Conservation (phyloP, 306 rosid genomes). For the Albizia julibrissin region DNA sequence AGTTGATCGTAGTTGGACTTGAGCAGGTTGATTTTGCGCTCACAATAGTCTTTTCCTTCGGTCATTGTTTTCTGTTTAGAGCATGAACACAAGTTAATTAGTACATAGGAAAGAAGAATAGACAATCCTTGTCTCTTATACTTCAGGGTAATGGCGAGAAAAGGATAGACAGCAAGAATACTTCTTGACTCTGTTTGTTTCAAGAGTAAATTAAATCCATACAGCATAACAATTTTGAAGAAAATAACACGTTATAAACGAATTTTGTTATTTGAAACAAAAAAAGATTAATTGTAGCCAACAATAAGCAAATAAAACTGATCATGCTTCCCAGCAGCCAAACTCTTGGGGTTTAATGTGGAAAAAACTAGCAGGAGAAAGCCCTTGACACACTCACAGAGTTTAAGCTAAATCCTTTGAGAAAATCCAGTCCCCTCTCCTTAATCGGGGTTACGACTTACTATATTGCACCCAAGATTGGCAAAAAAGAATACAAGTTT, state of each 20-base stretch:
- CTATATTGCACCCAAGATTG: background rate
- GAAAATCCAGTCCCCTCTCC: background rate
- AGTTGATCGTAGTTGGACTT: constrained; percentile 94
- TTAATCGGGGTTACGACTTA: background rate
- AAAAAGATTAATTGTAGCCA: background rate
- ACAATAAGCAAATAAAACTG: background rate
- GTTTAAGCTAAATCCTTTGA: background rate
- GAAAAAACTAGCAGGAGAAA: background rate
- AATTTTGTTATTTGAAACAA: background rate
- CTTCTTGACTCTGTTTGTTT: background rate
- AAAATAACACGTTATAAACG: background rate
- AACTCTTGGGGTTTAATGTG: background rate
- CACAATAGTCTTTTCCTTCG: constrained; percentile 89
- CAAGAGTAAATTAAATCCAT: background rate
- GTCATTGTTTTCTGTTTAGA: constrained; percentile 70
- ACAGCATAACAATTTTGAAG: background rate
- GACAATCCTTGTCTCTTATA: background rate
- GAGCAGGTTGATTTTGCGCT: constrained; percentile 82
- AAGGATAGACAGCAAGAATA: background rate
- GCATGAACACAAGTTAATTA: constrained; percentile 14
- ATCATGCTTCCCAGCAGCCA: background rate
- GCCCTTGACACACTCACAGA: background rate
- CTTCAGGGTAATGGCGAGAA: background rate
- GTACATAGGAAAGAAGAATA: background rate
- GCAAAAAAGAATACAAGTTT: too few species aligned